Evolutionary conservation across 257 asterid species (phyloP).

Genomic region (Craterostigma plantagineum): DNA sequence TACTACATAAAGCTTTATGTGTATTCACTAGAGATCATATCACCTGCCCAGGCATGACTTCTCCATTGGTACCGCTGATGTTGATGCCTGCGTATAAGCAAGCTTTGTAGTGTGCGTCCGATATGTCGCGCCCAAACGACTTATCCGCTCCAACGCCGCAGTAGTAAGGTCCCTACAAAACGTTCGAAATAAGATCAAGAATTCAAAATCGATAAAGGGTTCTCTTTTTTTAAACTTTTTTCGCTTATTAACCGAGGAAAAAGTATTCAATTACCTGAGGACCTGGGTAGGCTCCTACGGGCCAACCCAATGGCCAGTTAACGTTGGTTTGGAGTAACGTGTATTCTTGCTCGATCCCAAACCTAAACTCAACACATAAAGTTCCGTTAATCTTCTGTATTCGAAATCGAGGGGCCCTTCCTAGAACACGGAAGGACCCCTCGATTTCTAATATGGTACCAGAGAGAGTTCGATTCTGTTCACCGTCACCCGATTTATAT

Average conservation of each 20-base stretch:
- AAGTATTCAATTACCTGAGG: conserved; percentile 53
- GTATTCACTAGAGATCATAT: too few species aligned
- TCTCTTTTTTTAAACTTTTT: too few species aligned
- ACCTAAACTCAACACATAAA: conserved; percentile 33
- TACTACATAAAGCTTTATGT: too few species aligned
- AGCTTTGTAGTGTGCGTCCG: conserved; percentile 96
- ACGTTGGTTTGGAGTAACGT: conserved; percentile 71
- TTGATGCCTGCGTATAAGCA: conserved; percentile 96
- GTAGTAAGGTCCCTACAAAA: conserved; percentile 78
- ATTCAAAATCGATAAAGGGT: too few species aligned
- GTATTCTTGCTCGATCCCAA: conserved; percentile 86
- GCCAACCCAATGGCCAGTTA: conserved; percentile 97
- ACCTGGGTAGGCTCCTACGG: conserved; percentile 92
- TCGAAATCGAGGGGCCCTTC: too few species aligned
- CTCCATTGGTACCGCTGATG: conserved; percentile 93
- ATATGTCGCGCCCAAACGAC: conserved; percentile 92
- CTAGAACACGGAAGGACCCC: too few species aligned
- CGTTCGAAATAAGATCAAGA: too few species aligned
- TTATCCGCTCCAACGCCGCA: conserved; percentile 93
- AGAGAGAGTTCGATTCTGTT: too few species aligned
- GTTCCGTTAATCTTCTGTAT: too few species aligned
- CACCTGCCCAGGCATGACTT: conserved; percentile 99
- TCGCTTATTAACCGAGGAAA: too few species aligned
- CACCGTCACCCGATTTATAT: too few species aligned
- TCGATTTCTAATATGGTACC: too few species aligned